Base-by-base conservation (phyloP, 768 basidiomycete species). In the Podaxis mareebaensis region DNA sequence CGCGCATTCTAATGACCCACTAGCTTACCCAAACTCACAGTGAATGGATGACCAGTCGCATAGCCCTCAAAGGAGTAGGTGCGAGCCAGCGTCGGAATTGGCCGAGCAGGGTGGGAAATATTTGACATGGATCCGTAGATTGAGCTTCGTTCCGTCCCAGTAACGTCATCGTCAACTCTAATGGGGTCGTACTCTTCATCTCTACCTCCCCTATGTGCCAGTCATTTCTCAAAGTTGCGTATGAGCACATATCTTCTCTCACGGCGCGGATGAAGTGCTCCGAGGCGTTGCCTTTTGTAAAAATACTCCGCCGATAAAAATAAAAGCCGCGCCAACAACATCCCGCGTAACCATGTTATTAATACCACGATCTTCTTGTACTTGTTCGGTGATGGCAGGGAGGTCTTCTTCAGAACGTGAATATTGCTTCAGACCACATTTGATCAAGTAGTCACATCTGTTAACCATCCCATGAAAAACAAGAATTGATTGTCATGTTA, bases 31-130 rank as follows among this genome's bases (percentile, higher is more conserved):
- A 55, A 55, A 22, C 54, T 11, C 38, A 20, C 12, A 22, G 36
- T 51, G 12, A 53, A 40, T 36, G 60, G 58, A 15, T 22, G 46
- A 40, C 36, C n/a, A 56, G n/a, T 26, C 24, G 4, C 13, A 33
- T 53, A 7, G 20, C 52, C 28, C 53, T 38, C 28, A 62, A 55
- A 54, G 20, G 61, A 62, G 61, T 46, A 62, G 53, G 53, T 54
- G 30, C 39, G 53, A 62, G 30, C 61, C 61, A 54, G 55, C n/a
- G 53, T 62, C 61, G 61, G 61, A 17, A 54, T 36, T 46, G 22
- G 42, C 61, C 61, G 59, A 60, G 49, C 8, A 39, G 38, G 15
- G 48, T 56, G 54, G 54, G 54, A 51, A 56, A 56, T 40, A 40
- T 49, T 51, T 59, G 17, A 33, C 30, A 20, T 22, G 3, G 28